phyloP scores from a whole-genome alignment of 2,329 filamentous ascomycete genomes.

The Aspergillus puulaauensis region DNA sequence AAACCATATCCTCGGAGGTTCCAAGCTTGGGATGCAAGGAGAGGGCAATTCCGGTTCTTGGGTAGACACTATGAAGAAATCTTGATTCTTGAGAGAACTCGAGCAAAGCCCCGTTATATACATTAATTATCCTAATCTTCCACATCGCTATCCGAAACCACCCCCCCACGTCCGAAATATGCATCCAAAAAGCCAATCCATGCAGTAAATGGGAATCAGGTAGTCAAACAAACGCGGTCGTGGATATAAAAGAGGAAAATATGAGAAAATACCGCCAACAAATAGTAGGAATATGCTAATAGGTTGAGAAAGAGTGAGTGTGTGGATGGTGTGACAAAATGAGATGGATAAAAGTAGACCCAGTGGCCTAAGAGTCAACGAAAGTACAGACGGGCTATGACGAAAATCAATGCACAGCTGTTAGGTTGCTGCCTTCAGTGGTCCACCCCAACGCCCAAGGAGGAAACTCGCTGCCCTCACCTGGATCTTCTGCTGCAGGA shows the following conservation, averaged over 20 bases:
- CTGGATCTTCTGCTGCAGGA: conserved; percentile 47
- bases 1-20: not conserved
- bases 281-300: not conserved
- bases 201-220: not conserved
- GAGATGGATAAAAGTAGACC: not conserved
- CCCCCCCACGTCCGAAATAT: not conserved
- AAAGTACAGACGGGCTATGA: not conserved
- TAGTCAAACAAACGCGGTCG: not conserved
- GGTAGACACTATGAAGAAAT: no score
- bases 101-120: not conserved
- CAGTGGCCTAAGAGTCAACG: conserved; percentile 6
- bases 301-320: not conserved
- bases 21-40: not conserved
- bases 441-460: conserved; percentile 42
- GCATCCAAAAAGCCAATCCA: not conserved
- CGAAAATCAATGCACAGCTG: conserved; percentile 34
- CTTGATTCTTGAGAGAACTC: no score
- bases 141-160: not conserved
- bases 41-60: not conserved
- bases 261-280: not conserved
- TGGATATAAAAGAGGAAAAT: not conserved
- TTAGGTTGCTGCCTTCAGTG: conserved; percentile 41
- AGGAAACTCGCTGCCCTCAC: conserved; percentile 54
- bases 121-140: not conserved
- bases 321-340: not conserved